Base-by-base conservation (phyloP, 305 asterid species). In the Caryopteris hybrid region DNA sequence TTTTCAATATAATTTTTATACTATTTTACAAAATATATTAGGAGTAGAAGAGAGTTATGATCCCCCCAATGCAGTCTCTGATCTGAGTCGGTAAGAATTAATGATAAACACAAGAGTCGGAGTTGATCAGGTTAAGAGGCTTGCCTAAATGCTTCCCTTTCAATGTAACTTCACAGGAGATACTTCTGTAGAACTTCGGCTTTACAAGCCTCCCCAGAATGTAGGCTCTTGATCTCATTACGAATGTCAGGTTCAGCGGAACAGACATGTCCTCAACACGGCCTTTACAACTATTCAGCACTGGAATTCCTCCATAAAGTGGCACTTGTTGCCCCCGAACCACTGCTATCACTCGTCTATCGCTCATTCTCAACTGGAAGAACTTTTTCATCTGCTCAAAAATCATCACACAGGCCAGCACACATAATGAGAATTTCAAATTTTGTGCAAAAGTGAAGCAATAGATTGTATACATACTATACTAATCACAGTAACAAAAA, bases 281-380 rank as follows among this genome's bases (percentile, higher is more conserved):
- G 38, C 59, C 77, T 64, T 60, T 78, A 52, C 70, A 80, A 33
- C 76, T 71, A 20, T 22, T 75, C 21, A 88, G 74, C 20, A 75
- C n/a, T 0, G 97, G 91, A 41, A 92, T 74, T 41, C 95, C 96
- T 8, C 98, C 98, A 41, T 92, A 89, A 2, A 90, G 88, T 1
- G 98, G 98, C 69, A 92, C 89, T 67, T 92, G 98, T 25, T 83
- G 70, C 21, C 91, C 96, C 64, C 63, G 73, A 33, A 92, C 76
- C 45, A 79, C 77, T 0, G 83, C 84, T 12, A 73, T 68, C 72
- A 86, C 82, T 14, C 65, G 81, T 42, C 84, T 70, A 66, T 76
- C 77, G 36, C 95, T 88, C 84, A 80, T 89, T 60, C 98, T 83
- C 25, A 87, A 66, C 76, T 86, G 84, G 33, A 86, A 92, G 68